Conservation (phyloP, 148 eudicot genomes). For the Fallopia convolvulus region DNA sequence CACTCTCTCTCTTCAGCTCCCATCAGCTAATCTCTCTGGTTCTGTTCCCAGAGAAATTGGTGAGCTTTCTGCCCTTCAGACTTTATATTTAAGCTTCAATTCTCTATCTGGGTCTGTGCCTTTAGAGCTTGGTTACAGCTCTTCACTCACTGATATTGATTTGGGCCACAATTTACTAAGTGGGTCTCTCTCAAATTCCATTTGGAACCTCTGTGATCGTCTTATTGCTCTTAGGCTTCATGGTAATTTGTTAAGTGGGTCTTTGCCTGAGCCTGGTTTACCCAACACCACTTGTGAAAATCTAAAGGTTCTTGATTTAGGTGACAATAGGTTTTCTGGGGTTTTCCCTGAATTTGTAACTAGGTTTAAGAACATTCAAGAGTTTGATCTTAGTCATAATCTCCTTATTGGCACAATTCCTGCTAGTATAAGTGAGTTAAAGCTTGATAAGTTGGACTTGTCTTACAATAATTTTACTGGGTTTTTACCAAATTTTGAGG, state of each 20-base stretch:
- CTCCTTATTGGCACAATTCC: conserved; percentile 58
- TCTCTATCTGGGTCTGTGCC: conserved; percentile 55
- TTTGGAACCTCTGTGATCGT: conserved; percentile 85
- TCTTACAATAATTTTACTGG: conserved; percentile 80
- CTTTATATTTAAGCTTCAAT: conserved; percentile 58
- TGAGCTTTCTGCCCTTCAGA: conserved; percentile 45
- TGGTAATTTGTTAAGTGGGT: conserved; percentile 63
- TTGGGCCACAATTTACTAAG: conserved; percentile 52
- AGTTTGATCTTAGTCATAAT: conserved; percentile 70
- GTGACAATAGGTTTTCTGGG: conserved; percentile 63
- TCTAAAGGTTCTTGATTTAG: conserved; percentile 60
- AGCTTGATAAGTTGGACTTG: conserved; percentile 58
- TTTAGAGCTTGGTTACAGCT: conserved; percentile 75
- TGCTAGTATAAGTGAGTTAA: conserved; percentile 31
- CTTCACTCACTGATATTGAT: conserved; percentile 62
- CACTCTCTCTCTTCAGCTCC: conserved; percentile 63
- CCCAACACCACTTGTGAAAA: conserved; percentile 63
- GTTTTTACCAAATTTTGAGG: conserved; percentile 54
- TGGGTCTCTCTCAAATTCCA: conserved; percentile 60
- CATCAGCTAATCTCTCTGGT: conserved; percentile 80
- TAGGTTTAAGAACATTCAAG: conserved; percentile 35
- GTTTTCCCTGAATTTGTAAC: conserved; percentile 60
- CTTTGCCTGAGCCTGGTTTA: conserved; percentile 74
- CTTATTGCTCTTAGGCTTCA: conserved; percentile 51
- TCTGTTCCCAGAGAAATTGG: conserved; percentile 58